Conservation (phyloP, 2,329 filamentous ascomycete species). For the Colletotrichum sp. region DNA sequence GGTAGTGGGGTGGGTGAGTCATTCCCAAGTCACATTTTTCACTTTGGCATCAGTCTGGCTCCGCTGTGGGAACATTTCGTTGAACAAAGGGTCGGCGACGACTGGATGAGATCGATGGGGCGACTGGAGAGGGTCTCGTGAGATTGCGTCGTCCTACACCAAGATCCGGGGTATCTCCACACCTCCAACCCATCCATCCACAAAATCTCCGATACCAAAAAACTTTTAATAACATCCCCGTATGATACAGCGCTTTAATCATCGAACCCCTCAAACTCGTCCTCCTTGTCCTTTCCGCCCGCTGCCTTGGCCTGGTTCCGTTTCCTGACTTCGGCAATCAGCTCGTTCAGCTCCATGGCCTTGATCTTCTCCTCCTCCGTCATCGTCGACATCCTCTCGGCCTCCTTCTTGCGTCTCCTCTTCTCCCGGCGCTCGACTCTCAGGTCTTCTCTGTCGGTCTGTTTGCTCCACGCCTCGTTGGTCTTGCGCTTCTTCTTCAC, state of each 20-base stretch:
- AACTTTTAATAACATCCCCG: neutral
- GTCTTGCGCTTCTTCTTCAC: conserved; percentile 63
- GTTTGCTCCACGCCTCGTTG: conserved; percentile 76
- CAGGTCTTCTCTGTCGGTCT: conserved; percentile 68
- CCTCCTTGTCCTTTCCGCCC: conserved; percentile 34
- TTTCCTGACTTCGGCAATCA: conserved; percentile 69
- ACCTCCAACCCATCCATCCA: neutral
- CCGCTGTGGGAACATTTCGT: neutral
- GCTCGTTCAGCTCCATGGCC: conserved; percentile 64
- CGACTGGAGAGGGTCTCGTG: neutral
- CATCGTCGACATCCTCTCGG: conserved; percentile 67
- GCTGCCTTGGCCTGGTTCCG: conserved; percentile 54
- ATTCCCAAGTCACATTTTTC: neutral
- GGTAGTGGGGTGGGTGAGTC: neutral
- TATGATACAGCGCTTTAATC: conserved; percentile 1
- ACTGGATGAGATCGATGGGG: neutral
- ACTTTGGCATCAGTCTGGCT: neutral
- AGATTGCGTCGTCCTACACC: neutral
- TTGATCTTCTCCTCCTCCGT: conserved; percentile 72
- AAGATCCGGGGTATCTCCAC: conserved; percentile 2
- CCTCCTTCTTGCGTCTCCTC: conserved; percentile 67
- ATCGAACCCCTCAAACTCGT: conserved; percentile 66
- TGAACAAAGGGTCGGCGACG: conserved; percentile 9
- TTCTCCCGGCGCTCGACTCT: conserved; percentile 68
- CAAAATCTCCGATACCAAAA: neutral